These are phyloP conservation scores for Cardamine occulta DNA, from an alignment of 345 rosid genomes.

Conservation along the genomic window DNA sequence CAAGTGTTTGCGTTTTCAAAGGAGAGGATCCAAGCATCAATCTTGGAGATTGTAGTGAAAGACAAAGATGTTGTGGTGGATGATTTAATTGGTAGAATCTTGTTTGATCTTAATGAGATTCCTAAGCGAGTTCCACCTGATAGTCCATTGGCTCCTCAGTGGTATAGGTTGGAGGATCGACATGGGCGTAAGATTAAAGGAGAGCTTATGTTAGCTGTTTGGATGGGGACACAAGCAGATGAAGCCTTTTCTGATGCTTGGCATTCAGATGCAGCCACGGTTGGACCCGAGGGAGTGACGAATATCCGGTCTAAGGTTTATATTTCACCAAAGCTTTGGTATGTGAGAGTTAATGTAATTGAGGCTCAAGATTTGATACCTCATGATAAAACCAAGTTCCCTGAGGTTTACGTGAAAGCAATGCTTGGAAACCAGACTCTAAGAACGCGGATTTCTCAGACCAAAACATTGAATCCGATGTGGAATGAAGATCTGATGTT, in stretches of 20 bases:
- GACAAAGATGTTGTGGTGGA: slow-evolving; percentile 82
- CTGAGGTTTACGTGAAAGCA: slow-evolving; percentile 84
- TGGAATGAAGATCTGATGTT: slow-evolving; percentile 99
- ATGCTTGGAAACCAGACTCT: slow-evolving; percentile 64
- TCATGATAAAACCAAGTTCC: slow-evolving; percentile 71
- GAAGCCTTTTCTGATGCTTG: slow-evolving; percentile 96
- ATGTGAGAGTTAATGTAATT: slow-evolving; percentile 88
- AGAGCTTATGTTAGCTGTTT: slow-evolving; percentile 94
- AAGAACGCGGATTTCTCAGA: slow-evolving; percentile 66
- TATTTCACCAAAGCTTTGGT: slow-evolving; percentile 94
- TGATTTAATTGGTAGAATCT: slow-evolving; percentile 74
- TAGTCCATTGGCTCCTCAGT: slow-evolving; percentile 95
- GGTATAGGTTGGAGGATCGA: slow-evolving; percentile 88
- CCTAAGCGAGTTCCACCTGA: slow-evolving; percentile 93
- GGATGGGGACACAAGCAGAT: slow-evolving; percentile 99
- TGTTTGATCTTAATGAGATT: slow-evolving; percentile 83
- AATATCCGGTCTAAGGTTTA: slow-evolving; percentile 89
- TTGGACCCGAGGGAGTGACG: slow-evolving; percentile 60
- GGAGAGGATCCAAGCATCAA: slow-evolving; percentile 84
- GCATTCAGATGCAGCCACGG: slow-evolving; percentile 96
- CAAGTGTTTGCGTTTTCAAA: slow-evolving; percentile 98
- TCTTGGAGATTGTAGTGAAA: slow-evolving; percentile 77
- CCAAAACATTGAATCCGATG: slow-evolving; percentile 78
- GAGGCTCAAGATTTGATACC: slow-evolving; percentile 95
- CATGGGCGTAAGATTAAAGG: slow-evolving; percentile 75